phyloP scores from a whole-genome alignment of 108 stramenopile species.

The Mayamaea pseudoterrestris region DNA sequence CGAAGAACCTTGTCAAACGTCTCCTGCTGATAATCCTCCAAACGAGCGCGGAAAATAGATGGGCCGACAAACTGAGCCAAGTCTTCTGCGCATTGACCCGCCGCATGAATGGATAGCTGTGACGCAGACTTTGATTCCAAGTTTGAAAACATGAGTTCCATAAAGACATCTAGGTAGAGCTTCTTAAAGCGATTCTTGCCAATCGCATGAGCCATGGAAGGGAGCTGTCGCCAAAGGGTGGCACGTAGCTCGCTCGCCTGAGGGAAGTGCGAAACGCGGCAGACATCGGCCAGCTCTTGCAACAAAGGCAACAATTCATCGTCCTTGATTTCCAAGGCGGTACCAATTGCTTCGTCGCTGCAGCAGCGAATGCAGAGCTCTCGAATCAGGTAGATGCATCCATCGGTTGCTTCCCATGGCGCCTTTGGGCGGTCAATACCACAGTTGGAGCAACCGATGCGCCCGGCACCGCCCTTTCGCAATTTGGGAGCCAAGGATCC shows the following conservation, averaged over 20 bases:
- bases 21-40: conserved; percentile 51
- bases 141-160: conserved; percentile 59
- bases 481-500: conserved; percentile 92
- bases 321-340: conserved; percentile 21
- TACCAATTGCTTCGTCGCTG: conserved; percentile 12
- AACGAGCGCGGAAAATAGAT: conserved; percentile 59
- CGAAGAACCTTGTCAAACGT: conserved; percentile 56
- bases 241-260: conserved; percentile 70
- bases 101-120: conserved; percentile 72
- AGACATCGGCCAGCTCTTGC: conserved; percentile 64
- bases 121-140: conserved; percentile 52
- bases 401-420: conserved; percentile 95
- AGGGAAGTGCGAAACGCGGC: conserved; percentile 73
- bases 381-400: conserved; percentile 81
- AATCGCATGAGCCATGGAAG: conserved; percentile 56
- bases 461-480: conserved; percentile 75
- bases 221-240: conserved; percentile 71
- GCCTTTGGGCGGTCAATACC: conserved; percentile 71
- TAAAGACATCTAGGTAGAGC: conserved; percentile 62
- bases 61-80: conserved; percentile 57
- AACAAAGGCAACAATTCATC: conserved; percentile 46
- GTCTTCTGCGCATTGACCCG: conserved; percentile 70
- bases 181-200: conserved; percentile 76
- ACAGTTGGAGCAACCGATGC: conserved; percentile 79
- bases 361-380: conserved; percentile 49